Base-by-base conservation (phyloP, 192 early-diverging fungal genomes). In the Spizellomyces sp. region DNA sequence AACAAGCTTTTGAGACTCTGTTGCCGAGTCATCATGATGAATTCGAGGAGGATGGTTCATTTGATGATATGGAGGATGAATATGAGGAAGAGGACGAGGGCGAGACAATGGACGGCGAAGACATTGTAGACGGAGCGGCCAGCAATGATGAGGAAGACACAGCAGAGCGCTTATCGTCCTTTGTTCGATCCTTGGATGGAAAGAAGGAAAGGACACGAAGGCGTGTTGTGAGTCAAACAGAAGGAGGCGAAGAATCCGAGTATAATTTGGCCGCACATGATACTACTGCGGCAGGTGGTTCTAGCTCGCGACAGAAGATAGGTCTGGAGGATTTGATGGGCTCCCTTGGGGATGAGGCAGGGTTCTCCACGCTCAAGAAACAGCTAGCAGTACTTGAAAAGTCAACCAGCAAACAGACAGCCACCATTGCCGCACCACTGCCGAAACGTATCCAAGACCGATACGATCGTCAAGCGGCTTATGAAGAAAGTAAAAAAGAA, bases 391-490 rank as follows among this genome's bases (percentile, higher is more conserved):
- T 68, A 7, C 72, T 94, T 19, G 82, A 86, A 15, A 61, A 67
- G 81, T 83, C 64, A 81, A 88, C 71, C 12, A 75, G 77, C 9
- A 80, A 78, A 8, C 73, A 74, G 65, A 67, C 75, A 17, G 76
- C 79, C 9, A 81, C 84, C 6, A 61, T 94, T 7, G 70, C 85
- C 12, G 94, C 93, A 0, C 96, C 96, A 6, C 69, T 98, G 36
- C 89, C 94, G 21, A 85, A 87, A 66, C 86, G 93, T 47, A 78
- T 93, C 50, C 92, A 95, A 76, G 94, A 96, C 68, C 87, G 89
- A 41, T 75, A 94, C 64, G 90, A 94, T 67, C 91, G 97, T 46
- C 73, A 89, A 57, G 97, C 88, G 15, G 97, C 96, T 4, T 95
- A 92, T 60, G 80, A 86, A n/a, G 81, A 91, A 75, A 79, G 92